A percentile compares a stretch with the other conserved stretches of the same genome.
Conservation (phyloP, 768 basidiomycete species). For the Mycena epipterygia region DNA sequence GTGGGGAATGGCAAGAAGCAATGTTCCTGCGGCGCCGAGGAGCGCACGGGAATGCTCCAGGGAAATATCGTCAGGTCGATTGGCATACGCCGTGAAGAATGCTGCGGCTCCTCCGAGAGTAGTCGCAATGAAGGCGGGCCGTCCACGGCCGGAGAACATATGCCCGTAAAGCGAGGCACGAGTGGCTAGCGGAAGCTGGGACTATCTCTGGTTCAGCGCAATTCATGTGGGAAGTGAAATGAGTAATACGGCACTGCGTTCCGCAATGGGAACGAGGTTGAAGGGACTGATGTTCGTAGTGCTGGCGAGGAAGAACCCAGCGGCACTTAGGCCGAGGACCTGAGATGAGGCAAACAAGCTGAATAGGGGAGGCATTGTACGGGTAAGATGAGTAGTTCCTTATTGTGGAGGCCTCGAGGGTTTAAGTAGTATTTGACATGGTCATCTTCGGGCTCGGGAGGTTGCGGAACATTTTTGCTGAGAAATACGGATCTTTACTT, state of each 20-base stretch:
- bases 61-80: conserved; percentile 14
- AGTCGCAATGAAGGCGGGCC: background rate
- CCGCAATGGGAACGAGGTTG: background rate
- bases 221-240: background rate
- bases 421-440: too few relatives aligned
- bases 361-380: conserved; percentile 1
- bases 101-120: conserved; percentile 4
- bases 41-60: conserved; percentile 5
- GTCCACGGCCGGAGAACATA: background rate
- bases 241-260: background rate
- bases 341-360: background rate
- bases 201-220: background rate
- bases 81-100: conserved; percentile 19
- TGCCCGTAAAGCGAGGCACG: conserved; percentile 1
- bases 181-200: background rate
- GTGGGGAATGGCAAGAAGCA: conserved; percentile 7
- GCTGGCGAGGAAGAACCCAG: conserved; percentile 15
- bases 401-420: background rate
- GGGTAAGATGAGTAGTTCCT: background rate
- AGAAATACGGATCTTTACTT: too few relatives aligned
- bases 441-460: background rate
- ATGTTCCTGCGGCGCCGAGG: background rate
- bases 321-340: conserved; percentile 1
- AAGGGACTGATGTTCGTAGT: conserved; percentile 2
- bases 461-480: too few relatives aligned